Evolutionary conservation across 2,329 filamentous ascomycete genomes (phyloP), one percentile per base, ranked within the genome.

Genomic region (Westerdykella ornata): DNA sequence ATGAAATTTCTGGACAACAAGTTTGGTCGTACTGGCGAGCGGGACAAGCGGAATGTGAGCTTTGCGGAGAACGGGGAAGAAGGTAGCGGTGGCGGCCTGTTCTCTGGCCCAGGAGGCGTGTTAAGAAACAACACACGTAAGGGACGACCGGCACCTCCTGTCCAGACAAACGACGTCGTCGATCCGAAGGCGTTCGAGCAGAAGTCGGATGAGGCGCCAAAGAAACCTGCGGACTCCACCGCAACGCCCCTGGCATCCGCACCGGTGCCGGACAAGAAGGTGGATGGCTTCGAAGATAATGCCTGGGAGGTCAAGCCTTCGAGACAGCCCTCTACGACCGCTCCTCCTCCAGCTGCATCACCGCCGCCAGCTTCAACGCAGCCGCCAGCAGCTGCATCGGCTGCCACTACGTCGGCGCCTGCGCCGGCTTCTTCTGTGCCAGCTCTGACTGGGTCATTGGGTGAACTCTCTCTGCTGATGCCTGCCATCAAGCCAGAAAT

Each of bases 301-400:
- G 92, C 92, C 7, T 98, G 92, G 92, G 87, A 94, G 57, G 84
- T 95, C 37, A 96, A 96, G 69, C 86, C 88, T 14, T 78, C 84
- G 12, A 84, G 81, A 60, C 77, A 81, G 41, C 52, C 67, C 3
- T 49, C 67, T 34, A 47, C 62, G 44, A 51, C 68, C 36, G 54
- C 68, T 33, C 60, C 73, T 16, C 50, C 69, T 52, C 46, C 67
- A 33, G 49, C 64, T 44, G 47, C 68, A 26, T 53, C 69, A 35
- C 60, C 72, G 26, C 52, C 66, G 32, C 49, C 72, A 36, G 56
- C 72, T 14, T 55, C 69, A 2, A 57, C 68, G 12, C 51, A 68
- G 19, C 50, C 60, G 15, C 61, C 66, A 6, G 57, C 67, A 9
- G 56, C 69, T 17, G 42, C 54, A 14, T 45, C 52, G 40, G 81